Evolutionary conservation across 2,329 filamentous ascomycete species (phyloP).

Genomic region (Corinectria fuckeliana): DNA sequence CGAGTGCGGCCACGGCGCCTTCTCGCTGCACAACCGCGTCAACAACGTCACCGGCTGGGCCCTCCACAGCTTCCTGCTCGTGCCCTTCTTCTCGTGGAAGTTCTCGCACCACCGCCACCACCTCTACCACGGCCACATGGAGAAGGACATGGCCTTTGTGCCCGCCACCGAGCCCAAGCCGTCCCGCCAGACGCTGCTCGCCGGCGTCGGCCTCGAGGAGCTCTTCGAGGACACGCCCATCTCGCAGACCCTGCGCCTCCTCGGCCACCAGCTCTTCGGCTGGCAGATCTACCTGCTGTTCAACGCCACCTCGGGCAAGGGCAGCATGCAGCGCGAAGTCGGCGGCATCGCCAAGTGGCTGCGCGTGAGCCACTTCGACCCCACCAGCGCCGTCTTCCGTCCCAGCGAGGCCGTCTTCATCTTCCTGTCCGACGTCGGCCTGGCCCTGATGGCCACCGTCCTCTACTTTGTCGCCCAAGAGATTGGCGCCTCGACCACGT

Average conservation of each 20-base stretch:
- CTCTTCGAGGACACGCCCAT: slow-evolving; percentile 70
- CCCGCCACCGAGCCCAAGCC: slow-evolving; percentile 53
- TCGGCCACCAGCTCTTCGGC: slow-evolving; percentile 68
- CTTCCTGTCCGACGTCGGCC: slow-evolving; percentile 64
- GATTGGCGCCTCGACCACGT: slow-evolving; percentile 63
- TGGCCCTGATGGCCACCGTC: slow-evolving; percentile 56
- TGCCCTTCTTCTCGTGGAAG: slow-evolving; percentile 78
- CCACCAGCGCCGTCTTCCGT: slow-evolving; percentile 66
- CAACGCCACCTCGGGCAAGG: slow-evolving; percentile 59
- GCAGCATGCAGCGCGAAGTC: slow-evolving; percentile 54
- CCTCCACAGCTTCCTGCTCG: slow-evolving; percentile 69
- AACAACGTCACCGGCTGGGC: slow-evolving; percentile 70
- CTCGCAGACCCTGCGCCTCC: slow-evolving; percentile 58
- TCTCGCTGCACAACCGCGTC: slow-evolving; percentile 61
- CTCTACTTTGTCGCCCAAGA: slow-evolving; percentile 60
- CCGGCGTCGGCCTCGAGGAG: slow-evolving; percentile 55
- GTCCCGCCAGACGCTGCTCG: slow-evolving; percentile 43
- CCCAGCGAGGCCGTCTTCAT: slow-evolving; percentile 63
- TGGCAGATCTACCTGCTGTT: slow-evolving; percentile 70
- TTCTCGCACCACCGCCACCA: slow-evolving; percentile 74
- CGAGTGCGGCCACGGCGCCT: slow-evolving; percentile 74
- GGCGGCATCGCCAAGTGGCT: slow-evolving; percentile 45
- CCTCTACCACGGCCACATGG: slow-evolving; percentile 70
- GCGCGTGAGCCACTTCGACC: slow-evolving; percentile 65
- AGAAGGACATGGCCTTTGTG: slow-evolving; percentile 71